Evolutionary conservation across 2,329 filamentous ascomycete genomes (phyloP).

Genomic region (Fusarium decemcellulare): DNA sequence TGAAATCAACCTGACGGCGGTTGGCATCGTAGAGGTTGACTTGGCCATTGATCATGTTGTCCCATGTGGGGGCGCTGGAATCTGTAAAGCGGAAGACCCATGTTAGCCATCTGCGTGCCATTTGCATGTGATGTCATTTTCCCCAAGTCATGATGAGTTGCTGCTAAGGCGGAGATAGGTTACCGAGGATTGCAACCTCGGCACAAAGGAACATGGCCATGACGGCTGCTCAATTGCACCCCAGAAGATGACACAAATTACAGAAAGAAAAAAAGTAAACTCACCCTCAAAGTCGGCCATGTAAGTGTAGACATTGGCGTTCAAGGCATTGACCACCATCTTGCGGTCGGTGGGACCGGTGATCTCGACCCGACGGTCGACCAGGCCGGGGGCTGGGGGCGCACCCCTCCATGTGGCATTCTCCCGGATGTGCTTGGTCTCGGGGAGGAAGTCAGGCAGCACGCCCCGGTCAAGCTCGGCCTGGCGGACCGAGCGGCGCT

Average conservation of each 20-base stretch:
- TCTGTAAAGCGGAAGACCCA: constrained; percentile 65
- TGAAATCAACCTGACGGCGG: constrained; percentile 95
- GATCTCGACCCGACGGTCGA: constrained; percentile 96
- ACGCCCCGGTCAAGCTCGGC: constrained; percentile 92
- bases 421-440: constrained; percentile 96
- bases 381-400: constrained; percentile 89
- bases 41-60: constrained; percentile 99
- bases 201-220: not conserved
- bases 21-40: constrained; percentile 98
- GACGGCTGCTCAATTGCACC: not conserved
- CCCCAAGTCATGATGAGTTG: not conserved
- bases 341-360: constrained; percentile 97
- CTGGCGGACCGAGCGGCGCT: constrained; percentile 89
- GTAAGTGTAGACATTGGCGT: constrained; percentile 97
- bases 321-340: constrained; percentile 98
- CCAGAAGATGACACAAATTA: not conserved
- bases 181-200: constrained; percentile 7
- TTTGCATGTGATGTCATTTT: constrained; percentile 22
- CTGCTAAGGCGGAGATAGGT: not conserved
- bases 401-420: constrained; percentile 95
- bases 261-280: constrained; percentile 44
- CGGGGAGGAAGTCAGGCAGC: constrained; percentile 93
- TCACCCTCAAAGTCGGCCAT: constrained; percentile 99
- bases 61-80: constrained; percentile 96
- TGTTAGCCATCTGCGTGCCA: constrained; percentile 24